Percentiles rank a stretch among this genome's conserved stretches.
These are phyloP conservation scores for Monosporascus sp. DNA, from an alignment of 2,329 filamentous ascomycete species.

Conservation along the genomic window DNA sequence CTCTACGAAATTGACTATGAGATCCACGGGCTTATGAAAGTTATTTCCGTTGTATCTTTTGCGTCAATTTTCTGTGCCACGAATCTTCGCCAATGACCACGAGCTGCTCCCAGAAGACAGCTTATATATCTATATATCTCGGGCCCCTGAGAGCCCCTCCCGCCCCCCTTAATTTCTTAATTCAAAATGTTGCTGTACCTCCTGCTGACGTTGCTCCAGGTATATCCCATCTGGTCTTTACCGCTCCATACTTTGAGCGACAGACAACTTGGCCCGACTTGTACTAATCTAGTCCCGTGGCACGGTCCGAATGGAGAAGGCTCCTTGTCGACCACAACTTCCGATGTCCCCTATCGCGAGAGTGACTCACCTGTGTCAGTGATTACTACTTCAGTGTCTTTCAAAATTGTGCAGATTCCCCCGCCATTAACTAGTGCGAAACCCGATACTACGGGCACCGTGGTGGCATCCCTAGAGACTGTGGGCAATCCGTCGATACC, in stretches of 20 bases:
- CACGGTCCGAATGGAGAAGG: slow-evolving; percentile 10
- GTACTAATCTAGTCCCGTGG: slow-evolving; percentile 1
- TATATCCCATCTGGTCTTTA: slow-evolving; percentile 12
- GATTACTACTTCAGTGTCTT: slow-evolving; percentile 23
- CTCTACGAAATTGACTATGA: neutral
- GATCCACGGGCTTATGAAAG: neutral
- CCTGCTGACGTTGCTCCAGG: slow-evolving; percentile 24
- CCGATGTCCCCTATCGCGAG: slow-evolving; percentile 14
- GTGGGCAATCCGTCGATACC: slow-evolving; percentile 13
- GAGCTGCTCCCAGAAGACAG: slow-evolving; percentile 1
- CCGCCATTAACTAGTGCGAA: slow-evolving; percentile 19
- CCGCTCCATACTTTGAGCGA: slow-evolving; percentile 8
- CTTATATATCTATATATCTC: slow-evolving; percentile 3
- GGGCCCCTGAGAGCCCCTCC: slow-evolving; percentile 1
- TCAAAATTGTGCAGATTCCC: slow-evolving; percentile 29
- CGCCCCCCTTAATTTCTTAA: slow-evolving; percentile 1
- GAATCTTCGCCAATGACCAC: neutral
- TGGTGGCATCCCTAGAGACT: slow-evolving; percentile 27
- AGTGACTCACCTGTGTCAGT: slow-evolving; percentile 22
- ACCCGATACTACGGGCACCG: slow-evolving; percentile 27
- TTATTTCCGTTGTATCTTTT: neutral
- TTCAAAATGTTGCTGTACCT: slow-evolving; percentile 17
- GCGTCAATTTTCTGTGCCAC: slow-evolving; percentile 1
- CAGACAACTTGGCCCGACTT: slow-evolving; percentile 1
- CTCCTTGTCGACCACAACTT: slow-evolving; percentile 7